phyloP scores from a whole-genome alignment of 192 early-diverging fungal species.

The Spizellomyces punctatus region DNA sequence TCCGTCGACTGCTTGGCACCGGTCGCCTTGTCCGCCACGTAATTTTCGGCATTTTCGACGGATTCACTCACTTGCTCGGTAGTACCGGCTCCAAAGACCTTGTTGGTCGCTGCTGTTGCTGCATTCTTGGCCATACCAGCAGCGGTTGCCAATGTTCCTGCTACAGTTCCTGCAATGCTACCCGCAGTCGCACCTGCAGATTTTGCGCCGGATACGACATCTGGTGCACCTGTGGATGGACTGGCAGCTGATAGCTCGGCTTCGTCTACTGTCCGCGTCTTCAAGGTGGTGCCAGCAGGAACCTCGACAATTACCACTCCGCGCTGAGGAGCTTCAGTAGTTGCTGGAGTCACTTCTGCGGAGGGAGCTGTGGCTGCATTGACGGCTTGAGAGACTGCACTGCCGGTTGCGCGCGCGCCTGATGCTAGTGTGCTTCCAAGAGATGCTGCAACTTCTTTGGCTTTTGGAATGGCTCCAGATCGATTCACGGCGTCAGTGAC shows the following conservation, averaged over 20 bases:
- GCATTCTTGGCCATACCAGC: conserved; percentile 25
- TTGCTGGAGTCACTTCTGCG: neutral
- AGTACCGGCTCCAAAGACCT: conserved; percentile 8
- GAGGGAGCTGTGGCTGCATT: conserved; percentile 6
- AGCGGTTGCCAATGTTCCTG: conserved; percentile 14
- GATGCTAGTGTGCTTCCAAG: conserved; percentile 10
- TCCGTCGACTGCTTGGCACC: neutral
- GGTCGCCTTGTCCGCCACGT: conserved; percentile 1
- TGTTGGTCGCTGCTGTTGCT: conserved; percentile 12
- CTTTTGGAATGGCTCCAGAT: conserved; percentile 22
- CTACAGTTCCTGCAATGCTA: conserved; percentile 16
- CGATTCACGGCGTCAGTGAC: conserved; percentile 11
- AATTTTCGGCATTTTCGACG: neutral
- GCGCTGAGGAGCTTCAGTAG: neutral
- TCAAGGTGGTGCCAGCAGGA: conserved; percentile 17
- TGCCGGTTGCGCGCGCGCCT: neutral
- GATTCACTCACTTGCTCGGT: conserved; percentile 19
- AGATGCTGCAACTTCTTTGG: conserved; percentile 21
- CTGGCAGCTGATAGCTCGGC: neutral
- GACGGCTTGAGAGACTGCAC: conserved; percentile 10
- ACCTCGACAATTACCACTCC: neutral
- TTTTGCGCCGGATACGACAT: neutral
- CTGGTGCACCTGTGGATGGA: conserved; percentile 4
- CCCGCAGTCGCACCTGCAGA: conserved; percentile 15
- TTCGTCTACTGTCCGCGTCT: neutral